phyloP scores from a whole-genome alignment of 208 protist genomes.

The Sergeia podlipaevii region DNA sequence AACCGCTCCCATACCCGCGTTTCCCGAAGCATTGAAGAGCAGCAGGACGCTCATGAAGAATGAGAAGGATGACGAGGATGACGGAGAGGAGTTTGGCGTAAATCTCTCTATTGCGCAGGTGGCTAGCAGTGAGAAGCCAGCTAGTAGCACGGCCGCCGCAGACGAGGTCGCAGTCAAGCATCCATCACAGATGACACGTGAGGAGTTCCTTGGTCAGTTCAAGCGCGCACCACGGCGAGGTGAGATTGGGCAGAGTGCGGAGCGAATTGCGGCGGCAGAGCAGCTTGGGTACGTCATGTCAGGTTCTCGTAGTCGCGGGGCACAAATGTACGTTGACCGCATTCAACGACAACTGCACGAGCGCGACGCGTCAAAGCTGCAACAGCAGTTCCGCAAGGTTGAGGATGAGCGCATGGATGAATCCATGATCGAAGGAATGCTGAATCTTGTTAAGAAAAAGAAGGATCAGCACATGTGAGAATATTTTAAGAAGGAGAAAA shows the following conservation, averaged over 20 bases:
- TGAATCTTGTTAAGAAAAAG: constrained; percentile 41
- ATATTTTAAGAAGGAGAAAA: too few relatives aligned
- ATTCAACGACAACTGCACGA: constrained; percentile 90
- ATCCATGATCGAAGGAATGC: constrained; percentile 50
- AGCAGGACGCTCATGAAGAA: too few relatives aligned
- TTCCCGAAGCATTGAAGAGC: too few relatives aligned
- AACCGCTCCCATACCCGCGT: too few relatives aligned
- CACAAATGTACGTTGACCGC: constrained; percentile 80
- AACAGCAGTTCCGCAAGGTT: constrained; percentile 84
- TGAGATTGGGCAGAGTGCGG: constrained; percentile 79
- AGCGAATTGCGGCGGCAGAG: constrained; percentile 74
- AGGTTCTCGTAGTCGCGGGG: constrained; percentile 78
- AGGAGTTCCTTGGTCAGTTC: constrained; percentile 85
- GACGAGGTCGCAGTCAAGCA: constrained; percentile 42
- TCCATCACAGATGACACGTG: constrained; percentile 85
- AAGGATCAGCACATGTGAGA: not conserved
- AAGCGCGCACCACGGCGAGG: constrained; percentile 83
- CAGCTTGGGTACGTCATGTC: constrained; percentile 90
- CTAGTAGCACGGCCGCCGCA: not conserved
- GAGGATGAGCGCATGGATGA: constrained; percentile 82
- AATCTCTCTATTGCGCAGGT: constrained; percentile 4
- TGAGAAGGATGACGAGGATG: constrained; percentile 5
- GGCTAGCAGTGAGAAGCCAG: not conserved
- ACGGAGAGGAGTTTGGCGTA: constrained; percentile 61
- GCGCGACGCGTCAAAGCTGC: constrained; percentile 80